Conservation (phyloP, 805 yeast species). For the Candida ortonii region DNA sequence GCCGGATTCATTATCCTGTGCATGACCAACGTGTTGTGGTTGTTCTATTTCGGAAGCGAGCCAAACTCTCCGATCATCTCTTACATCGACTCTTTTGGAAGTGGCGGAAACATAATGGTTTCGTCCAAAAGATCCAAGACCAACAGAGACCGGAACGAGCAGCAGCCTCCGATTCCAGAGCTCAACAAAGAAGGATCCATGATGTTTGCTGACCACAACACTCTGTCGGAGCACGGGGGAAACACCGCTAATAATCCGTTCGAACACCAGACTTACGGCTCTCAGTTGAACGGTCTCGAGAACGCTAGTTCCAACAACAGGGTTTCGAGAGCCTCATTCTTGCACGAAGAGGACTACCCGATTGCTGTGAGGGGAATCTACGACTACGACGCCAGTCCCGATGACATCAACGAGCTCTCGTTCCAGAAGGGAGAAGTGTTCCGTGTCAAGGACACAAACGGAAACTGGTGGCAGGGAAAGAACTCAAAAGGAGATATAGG, state of each 20-base stretch:
- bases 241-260: constrained; percentile 21
- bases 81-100: constrained; percentile 78
- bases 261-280: constrained; percentile 24
- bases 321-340: constrained; percentile 14
- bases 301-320: constrained; percentile 26
- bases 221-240: constrained; percentile 7
- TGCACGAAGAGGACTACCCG: constrained; percentile 53
- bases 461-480: constrained; percentile 98
- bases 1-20: constrained; percentile 87
- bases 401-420: constrained; percentile 88
- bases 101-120: constrained; percentile 33
- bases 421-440: constrained; percentile 89
- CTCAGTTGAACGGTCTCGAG: constrained; percentile 40
- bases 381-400: constrained; percentile 84
- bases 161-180: constrained; percentile 11
- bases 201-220: constrained; percentile 8
- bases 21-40: constrained; percentile 81
- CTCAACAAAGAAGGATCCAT: constrained; percentile 19
- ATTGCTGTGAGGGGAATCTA: constrained; percentile 85
- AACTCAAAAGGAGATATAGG: constrained; percentile 89
- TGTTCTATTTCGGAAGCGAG: constrained; percentile 86
- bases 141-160: constrained; percentile 8
- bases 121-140: constrained; percentile 17
- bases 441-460: constrained; percentile 87
- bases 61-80: constrained; percentile 83